Conservation (phyloP, 352 stramenopile species). For the Phytophthora palmivora region DNA sequence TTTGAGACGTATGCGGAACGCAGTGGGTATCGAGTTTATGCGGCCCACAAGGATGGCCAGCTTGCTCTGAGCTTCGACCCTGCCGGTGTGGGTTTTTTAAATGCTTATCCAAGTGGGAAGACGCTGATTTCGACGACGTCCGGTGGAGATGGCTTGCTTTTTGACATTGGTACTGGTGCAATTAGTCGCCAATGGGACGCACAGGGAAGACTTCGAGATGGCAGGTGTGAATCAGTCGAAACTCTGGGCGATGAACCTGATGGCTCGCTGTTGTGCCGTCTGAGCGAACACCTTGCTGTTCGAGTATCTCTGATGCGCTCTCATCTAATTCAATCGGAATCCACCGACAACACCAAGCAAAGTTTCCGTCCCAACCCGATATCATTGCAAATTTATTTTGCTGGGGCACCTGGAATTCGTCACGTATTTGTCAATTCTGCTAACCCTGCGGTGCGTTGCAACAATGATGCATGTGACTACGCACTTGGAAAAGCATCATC, state of each 20-base stretch:
- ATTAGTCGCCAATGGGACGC: slow-evolving; percentile 71
- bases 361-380: slow-evolving; percentile 29
- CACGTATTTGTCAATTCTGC: slow-evolving; percentile 55
- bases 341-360: not conserved
- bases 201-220: slow-evolving; percentile 50
- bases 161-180: slow-evolving; percentile 47
- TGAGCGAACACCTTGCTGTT: slow-evolving; percentile 61
- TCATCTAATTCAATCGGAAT: not conserved
- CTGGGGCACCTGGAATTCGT: slow-evolving; percentile 43
- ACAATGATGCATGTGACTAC: slow-evolving; percentile 37
- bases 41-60: slow-evolving; percentile 69
- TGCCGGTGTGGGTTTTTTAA: slow-evolving; percentile 75
- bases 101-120: slow-evolving; percentile 77
- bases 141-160: slow-evolving; percentile 61
- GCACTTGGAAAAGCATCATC: slow-evolving; percentile 46
- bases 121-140: slow-evolving; percentile 81
- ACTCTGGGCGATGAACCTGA: slow-evolving; percentile 46
- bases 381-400: slow-evolving; percentile 59
- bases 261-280: slow-evolving; percentile 50
- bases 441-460: slow-evolving; percentile 39
- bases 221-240: slow-evolving; percentile 38
- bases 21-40: slow-evolving; percentile 72
- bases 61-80: slow-evolving; percentile 76
- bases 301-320: slow-evolving; percentile 35
- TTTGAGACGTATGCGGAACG: slow-evolving; percentile 41